A percentile compares a stretch with the other conserved stretches of the same genome.
phyloP scores from a whole-genome alignment of 129 eudicot species.

The Daucus carota region DNA sequence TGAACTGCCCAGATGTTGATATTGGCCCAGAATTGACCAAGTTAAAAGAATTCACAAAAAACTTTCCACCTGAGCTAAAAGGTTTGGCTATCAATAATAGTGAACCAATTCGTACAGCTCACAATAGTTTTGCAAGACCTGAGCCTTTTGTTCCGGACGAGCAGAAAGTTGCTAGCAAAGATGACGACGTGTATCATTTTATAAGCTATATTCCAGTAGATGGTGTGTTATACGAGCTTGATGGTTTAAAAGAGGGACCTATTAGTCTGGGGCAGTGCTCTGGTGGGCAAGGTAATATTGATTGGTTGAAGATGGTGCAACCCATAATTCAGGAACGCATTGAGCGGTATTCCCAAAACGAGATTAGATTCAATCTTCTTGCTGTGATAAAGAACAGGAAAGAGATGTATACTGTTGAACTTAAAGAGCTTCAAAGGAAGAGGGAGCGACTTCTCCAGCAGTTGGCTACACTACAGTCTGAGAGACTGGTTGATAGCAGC shows the following conservation, averaged over 20 bases:
- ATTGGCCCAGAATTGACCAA: conserved; percentile 80
- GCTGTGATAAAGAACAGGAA: conserved; percentile 86
- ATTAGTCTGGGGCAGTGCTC: conserved; percentile 84
- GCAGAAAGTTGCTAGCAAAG: conserved; percentile 74
- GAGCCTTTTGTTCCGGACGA: conserved; percentile 89
- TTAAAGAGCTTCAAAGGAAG: conserved; percentile 77
- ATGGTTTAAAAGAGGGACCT: conserved; percentile 89
- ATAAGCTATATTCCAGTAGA: conserved; percentile 91
- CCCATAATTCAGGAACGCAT: conserved; percentile 94
- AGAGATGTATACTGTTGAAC: conserved; percentile 81
- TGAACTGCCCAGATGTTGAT: conserved; percentile 89
- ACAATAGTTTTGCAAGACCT: conserved; percentile 96
- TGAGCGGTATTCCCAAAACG: conserved; percentile 73
- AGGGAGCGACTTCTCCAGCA: conserved; percentile 75
- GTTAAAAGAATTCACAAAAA: conserved; percentile 75
- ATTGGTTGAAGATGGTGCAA: conserved; percentile 70
- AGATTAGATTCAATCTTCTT: conserved; percentile 80
- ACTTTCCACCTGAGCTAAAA: conserved; percentile 90
- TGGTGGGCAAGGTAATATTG: conserved; percentile 67
- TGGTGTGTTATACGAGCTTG: conserved; percentile 95
- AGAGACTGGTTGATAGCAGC: conserved; percentile 47
- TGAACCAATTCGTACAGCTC: conserved; percentile 94
- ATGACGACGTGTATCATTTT: conserved; percentile 94
- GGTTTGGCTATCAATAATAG: conserved; percentile 95
- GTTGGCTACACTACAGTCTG: conserved; percentile 49